Percentiles rank a stretch among this genome's conserved stretches.
Evolutionary conservation across 139 green algal genomes (phyloP).

Genomic region (Coccomyxa sp.): DNA sequence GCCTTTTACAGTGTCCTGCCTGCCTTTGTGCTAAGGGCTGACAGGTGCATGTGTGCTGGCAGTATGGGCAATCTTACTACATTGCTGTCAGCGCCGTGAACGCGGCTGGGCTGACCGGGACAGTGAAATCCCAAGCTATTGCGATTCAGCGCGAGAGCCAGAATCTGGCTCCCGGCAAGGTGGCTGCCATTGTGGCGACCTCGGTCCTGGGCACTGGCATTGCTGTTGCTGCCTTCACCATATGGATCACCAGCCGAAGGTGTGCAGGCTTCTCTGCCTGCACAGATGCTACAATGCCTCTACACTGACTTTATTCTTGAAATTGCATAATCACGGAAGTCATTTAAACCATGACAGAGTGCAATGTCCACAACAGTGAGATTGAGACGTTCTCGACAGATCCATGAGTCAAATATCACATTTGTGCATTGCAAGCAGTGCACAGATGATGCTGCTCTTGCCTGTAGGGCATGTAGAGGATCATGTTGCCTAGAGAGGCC

Average conservation of each 20-base stretch:
- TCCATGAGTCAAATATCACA: too few species aligned
- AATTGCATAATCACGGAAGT: too few species aligned
- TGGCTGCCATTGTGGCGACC: background rate
- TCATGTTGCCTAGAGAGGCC: too few species aligned
- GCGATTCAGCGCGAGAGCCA: background rate
- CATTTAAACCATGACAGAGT: too few species aligned
- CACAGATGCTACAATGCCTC: background rate
- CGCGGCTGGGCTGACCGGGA: background rate
- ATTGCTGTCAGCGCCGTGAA: slow-evolving; percentile 39
- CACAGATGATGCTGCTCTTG: too few species aligned
- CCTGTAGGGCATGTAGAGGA: too few species aligned
- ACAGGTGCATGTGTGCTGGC: background rate
- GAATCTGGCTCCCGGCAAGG: background rate
- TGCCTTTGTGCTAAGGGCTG: background rate
- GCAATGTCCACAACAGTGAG: too few species aligned
- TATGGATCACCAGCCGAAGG: background rate
- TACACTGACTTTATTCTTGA: too few species aligned
- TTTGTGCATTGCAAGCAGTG: too few species aligned
- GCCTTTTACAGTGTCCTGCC: background rate
- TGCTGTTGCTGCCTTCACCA: background rate
- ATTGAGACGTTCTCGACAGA: too few species aligned
- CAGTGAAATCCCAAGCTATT: background rate
- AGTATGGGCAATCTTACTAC: slow-evolving; percentile 25
- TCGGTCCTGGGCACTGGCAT: background rate
- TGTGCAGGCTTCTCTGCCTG: background rate